Evolutionary conservation across 2,329 filamentous ascomycete species (phyloP), one percentile per base, ranked within the genome.

Genomic region (Paraphoma sp.): DNA sequence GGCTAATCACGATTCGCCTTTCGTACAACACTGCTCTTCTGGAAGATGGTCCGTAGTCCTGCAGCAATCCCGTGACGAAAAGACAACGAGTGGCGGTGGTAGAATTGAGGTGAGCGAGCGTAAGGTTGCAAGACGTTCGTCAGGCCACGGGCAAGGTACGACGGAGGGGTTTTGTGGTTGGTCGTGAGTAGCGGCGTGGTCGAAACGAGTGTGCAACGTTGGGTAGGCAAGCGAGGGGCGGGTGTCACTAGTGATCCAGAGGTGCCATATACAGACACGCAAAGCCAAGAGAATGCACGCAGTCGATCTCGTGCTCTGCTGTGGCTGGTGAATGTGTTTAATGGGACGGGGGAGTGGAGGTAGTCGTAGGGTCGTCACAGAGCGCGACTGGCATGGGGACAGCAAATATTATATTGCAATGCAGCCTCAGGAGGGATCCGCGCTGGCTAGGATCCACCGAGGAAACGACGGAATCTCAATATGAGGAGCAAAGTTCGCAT

Each of bases 151-250:
- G n/a, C 23, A 50, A 53, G 62, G 56, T 60, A 53, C 54, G 58
- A 53, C 29, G 62, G 58, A 45, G 57, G 53, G 62, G 61, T 60
- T 66, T 61, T 63, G 56, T 55, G 53, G 59, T 56, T 52, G 54
- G 61, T 51, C 28, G 52, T 53, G 60, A 54, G 59, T 48, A 56
- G 51, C 46, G 54, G 63, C 54, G 62, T 60, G 57, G 63, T 65
- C 65, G 67, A 69, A 74, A 67, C 71, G 70, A 73, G 65, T 64
- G 71, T 73, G 65, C 55, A 68, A 68, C 63, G 63, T 55, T 53
- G 61, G 60, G 56, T 60, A 58, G 57, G 63, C 60, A 55, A 59
- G 59, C 57, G 60, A 64, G 54, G 61, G 54, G 68, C 58, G 62
- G 64, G 67, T 68, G 67, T 67, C 64, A 72, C 69, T 54, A 59